Conservation (phyloP, 1,139 yeast species). For the Magnusiomyces suaveolens region DNA sequence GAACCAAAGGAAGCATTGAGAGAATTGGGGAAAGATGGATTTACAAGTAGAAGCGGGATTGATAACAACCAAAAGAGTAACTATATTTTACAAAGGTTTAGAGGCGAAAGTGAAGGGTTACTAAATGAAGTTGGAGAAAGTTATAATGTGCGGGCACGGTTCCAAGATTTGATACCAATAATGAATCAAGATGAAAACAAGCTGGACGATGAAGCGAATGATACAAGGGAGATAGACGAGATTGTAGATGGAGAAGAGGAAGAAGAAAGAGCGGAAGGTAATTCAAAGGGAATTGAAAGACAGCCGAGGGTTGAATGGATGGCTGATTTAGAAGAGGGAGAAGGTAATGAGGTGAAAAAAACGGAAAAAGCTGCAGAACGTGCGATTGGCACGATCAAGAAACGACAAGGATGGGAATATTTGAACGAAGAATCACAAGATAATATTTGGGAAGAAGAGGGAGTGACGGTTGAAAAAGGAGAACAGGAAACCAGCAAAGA, state of each 20-base stretch:
- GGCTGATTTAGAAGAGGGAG: neutral
- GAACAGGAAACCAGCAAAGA: neutral
- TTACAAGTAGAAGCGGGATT: no score
- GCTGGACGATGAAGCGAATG: no score
- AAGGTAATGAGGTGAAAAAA: neutral
- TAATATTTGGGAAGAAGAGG: neutral
- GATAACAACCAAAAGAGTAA: no score
- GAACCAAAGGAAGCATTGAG: no score
- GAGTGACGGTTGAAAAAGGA: neutral
- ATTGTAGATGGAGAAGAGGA: no score
- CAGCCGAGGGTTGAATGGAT: neutral
- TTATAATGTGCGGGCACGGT: neutral
- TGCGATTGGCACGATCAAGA: neutral
- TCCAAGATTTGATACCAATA: neutral
- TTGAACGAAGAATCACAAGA: neutral
- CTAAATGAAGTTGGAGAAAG: neutral
- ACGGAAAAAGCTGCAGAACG: neutral
- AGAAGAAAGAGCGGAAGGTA: no score
- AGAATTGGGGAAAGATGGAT: no score
- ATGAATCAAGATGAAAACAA: neutral
- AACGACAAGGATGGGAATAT: neutral
- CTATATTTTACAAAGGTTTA: no score
- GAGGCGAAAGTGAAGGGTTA: no score
- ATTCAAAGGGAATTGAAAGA: neutral
- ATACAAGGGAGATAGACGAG: no score